Evolutionary conservation across 129 eudicot genomes (phyloP), one percentile per base, ranked within the genome.

Genomic region (Calendula officinalis): DNA sequence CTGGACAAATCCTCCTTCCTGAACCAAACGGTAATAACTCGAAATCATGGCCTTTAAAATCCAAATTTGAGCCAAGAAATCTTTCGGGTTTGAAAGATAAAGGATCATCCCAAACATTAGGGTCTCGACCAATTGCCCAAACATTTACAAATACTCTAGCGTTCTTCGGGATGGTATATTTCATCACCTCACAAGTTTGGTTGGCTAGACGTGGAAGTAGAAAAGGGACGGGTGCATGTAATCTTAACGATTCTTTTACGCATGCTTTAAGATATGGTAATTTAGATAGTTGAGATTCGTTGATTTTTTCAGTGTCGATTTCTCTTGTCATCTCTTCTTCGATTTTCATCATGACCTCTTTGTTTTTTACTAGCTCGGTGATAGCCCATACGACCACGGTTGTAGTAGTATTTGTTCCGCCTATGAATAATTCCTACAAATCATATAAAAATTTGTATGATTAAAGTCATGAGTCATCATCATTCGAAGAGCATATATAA

Each of bases 1-100:
- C 78, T 5, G 82, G 82, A 54, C 78, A 78, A 54, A 72, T 78
- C 66, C 82, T 78, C 42, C 82, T 67, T 39, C 82, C 82, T 6
- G 60, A 64, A 42, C 82, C 78, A 66, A 71, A 77, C 3, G 82
- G 74, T 66, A 60, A 9, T 3, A 67, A 62, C 59, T 68, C 75
- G 11, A 32, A 68, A 32, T 75, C 34, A 0, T 68, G 64, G 16
- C 75, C 80, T n/a, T 33, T 68, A 36, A 32, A 75, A 9, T 75
- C 64, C 33, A 68, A 6, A 7, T 60, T 40, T 32, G 75, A 78
- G 56, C 41, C 74, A 30, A 78, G 57, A 44, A 78, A 78, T 11
- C 82, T 47, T 10, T 78, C 82, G 2, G 82, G 78, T 55, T 55
- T 78, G 9, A 14, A 43, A 72, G 58, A 27, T 9, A 35, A 8